Evolutionary conservation across 2,329 filamentous ascomycete species (phyloP), one percentile per base, ranked within the genome.

Genomic region (Fusarium denticulatum): DNA sequence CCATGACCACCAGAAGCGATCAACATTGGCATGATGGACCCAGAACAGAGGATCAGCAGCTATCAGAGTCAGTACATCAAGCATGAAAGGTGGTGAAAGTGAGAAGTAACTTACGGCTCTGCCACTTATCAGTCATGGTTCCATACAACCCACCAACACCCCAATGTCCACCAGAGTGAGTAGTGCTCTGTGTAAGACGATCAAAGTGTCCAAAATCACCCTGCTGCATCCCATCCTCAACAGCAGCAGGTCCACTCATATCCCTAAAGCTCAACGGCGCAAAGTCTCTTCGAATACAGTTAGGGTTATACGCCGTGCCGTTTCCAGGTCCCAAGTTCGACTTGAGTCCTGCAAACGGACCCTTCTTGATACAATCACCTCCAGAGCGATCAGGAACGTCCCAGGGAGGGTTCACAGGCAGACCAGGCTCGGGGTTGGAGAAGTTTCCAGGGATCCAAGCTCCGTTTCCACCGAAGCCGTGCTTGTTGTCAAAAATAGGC

Each of bases 101-200:
- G 1, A 30, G 34, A 8, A 4, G 3, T 0, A 1, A 60, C 71
- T 57, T 39, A 72, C 68, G 68, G 8, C 68, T 72, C 8, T 67
- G 67, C 60, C 64, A 74, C 26, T 69, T 71, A 12, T 75, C 62
- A 18, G 69, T 71, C 62, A 75, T 71, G 0, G 63, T 79, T 10
- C 81, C 81, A 12, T 79, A 72, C 20, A 79, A 58, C 10, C 80
- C 81, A 13, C 79, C 79, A 14, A 81, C 69, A 1, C 47, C 77
- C 55, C 73, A 76, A 9, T 75, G 73, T 20, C 72, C 78, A 36
- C 79, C 76, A 26, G 65, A 77, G 40, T 81, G 80, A n/a, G 78
- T 61, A 22, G 46, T 60, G 28, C 79, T 61, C 34, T 73, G 64
- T 5, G 80, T 78, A 1, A 75, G 46, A 20, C 39, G 62, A 13